Evolutionary conservation across 2,329 filamentous ascomycete genomes (phyloP), one percentile per base, ranked within the genome.

Genomic region (Sclerotinia trifoliorum): DNA sequence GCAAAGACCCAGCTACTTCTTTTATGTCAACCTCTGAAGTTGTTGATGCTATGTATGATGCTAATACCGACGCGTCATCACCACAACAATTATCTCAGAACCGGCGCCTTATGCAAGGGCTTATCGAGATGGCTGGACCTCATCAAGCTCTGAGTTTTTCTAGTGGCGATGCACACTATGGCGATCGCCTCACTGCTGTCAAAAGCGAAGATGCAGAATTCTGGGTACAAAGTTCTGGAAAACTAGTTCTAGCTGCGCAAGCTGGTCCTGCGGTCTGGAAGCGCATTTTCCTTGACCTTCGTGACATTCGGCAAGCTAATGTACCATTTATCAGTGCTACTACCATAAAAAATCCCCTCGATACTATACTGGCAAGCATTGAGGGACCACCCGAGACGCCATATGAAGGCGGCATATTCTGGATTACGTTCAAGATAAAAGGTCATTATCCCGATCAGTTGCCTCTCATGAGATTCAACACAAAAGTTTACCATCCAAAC

Each of bases 341-440:
- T 0, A 69, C 74, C 13, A 44, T 75, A 1, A 65, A 63, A 0
- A 72, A 76, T 66, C 66, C 64, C 3, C 65, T 76, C 0, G 68
- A 72, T 42, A 70, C 55, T n/a, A 63, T 75, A 10, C 48, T 77
- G 4, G 74, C 74, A 7, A 73, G 72, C 58, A 74, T 76, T 46
- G 72, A 75, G 67, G 74, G 74, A 0, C 73, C 72, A 5, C 73
- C 7, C 10, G 75, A 73, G 11, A 76, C 74, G 1, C 74, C 73
- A 0, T 76, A 75, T 21, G 71, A 72, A 62, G 68, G 71, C 0
- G 71, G 73, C 1, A 64, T 73, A 13, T 76, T 75, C 35, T 76
- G 70, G 71, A 70, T 75, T 32, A 69, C 56, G 2, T 67, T 74
- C 29, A 69, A 67, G 24, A 39, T 71, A 19, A 62, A 67, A 21